phyloP scores from a whole-genome alignment of 2,329 filamentous ascomycete species.

The Herpotrichia juniperi region DNA sequence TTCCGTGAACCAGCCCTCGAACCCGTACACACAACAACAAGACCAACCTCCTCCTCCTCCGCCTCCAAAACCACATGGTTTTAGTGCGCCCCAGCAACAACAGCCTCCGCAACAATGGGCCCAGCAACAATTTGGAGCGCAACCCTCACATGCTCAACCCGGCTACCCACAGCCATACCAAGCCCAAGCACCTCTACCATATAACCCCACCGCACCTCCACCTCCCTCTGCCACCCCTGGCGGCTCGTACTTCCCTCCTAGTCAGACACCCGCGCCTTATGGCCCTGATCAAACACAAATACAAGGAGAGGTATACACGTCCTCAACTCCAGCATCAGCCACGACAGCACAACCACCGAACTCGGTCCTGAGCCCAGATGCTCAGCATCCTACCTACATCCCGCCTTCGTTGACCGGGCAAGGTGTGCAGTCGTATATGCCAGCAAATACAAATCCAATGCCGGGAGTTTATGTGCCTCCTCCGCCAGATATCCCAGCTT shows the following conservation, averaged over 20 bases:
- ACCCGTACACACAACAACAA: constrained; percentile 27
- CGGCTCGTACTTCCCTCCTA: constrained; percentile 39
- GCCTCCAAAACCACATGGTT: constrained; percentile 43
- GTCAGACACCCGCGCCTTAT: constrained; percentile 37
- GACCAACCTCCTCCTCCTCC: constrained; percentile 44
- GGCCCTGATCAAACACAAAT: constrained; percentile 23
- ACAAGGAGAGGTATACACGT: constrained; percentile 17
- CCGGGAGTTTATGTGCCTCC: constrained; percentile 44
- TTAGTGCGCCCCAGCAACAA: constrained; percentile 19
- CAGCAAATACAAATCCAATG: constrained; percentile 41
- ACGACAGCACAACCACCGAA: constrained; percentile 23
- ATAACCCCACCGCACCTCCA: constrained; percentile 35
- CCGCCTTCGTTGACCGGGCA: constrained; percentile 41
- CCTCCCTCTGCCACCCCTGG: constrained; percentile 37
- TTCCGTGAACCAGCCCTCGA: constrained; percentile 13
- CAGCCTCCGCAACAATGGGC: constrained; percentile 15
- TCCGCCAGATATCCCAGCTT: constrained; percentile 43
- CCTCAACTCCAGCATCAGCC: constrained; percentile 24
- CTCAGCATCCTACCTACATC: constrained; percentile 40
- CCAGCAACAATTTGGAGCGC: constrained; percentile 20
- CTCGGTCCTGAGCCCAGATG: constrained; percentile 37
- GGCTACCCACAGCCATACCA: constrained; percentile 19
- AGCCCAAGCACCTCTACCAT: constrained; percentile 30
- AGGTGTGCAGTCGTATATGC: constrained; percentile 40
- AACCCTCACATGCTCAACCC: constrained; percentile 24